Conservation (phyloP, 192 early-diverging fungal genomes). For the Entomortierella parvispora region DNA sequence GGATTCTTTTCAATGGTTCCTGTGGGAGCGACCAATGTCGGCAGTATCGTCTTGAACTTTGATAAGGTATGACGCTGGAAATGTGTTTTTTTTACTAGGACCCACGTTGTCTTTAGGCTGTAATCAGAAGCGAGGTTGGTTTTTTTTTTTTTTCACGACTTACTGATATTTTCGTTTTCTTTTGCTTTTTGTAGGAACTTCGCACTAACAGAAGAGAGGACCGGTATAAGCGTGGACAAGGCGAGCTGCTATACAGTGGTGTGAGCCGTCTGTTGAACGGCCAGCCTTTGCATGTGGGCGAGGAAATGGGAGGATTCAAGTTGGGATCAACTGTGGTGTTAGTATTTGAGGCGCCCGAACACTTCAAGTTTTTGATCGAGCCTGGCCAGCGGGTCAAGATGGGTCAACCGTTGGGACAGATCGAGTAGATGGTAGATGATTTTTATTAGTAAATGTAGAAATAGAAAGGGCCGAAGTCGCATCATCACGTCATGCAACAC, state of each 20-base stretch:
- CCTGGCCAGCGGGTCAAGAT: conserved; percentile 81
- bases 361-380: conserved; percentile 80
- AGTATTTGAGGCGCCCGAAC: conserved; percentile 93
- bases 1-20: conserved; percentile 98
- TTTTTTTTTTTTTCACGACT: not conserved
- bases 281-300: conserved; percentile 76
- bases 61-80: conserved; percentile 68
- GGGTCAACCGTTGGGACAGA: conserved; percentile 81
- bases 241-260: conserved; percentile 76
- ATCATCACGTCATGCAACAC: too few relatives aligned
- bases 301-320: conserved; percentile 96
- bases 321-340: conserved; percentile 96
- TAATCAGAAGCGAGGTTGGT: too few relatives aligned
- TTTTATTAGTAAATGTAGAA: too few relatives aligned
- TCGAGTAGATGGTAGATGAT: conserved; percentile 35
- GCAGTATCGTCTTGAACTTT: conserved; percentile 94
- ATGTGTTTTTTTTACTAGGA: conserved; percentile 6
- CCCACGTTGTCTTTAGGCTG: too few relatives aligned
- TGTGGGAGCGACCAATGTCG: conserved; percentile 98
- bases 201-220: conserved; percentile 73
- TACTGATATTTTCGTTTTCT: not conserved
- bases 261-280: conserved; percentile 70
- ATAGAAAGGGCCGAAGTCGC: too few relatives aligned
- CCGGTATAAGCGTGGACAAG: conserved; percentile 74
- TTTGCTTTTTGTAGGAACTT: conserved; percentile 53